These are phyloP conservation scores for Syzygium grande DNA, from an alignment of 345 rosid genomes.

Conservation along the genomic window DNA sequence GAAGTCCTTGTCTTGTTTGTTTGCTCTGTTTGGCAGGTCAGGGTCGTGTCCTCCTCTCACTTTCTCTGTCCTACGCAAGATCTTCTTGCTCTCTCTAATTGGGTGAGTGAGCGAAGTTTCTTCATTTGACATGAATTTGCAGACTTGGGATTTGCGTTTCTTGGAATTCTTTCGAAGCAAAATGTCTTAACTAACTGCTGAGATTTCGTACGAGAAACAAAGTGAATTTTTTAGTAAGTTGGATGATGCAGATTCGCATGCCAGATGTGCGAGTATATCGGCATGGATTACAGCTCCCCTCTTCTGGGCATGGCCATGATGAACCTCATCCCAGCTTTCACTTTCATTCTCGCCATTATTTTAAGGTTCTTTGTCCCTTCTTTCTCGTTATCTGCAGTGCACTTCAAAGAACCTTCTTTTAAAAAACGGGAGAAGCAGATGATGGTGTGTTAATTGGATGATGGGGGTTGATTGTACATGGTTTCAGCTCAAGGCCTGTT, in stretches of 20 bases:
- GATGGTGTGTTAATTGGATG: not conserved
- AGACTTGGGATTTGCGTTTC: constrained; percentile 8
- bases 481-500: constrained; percentile 21
- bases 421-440: not conserved
- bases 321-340: constrained; percentile 19
- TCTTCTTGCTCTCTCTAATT: constrained; percentile 19
- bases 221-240: not conserved
- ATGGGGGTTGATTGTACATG: not conserved
- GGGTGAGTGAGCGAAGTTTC: not conserved
- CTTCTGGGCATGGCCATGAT: constrained; percentile 11
- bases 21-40: not conserved
- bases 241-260: not conserved
- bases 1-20: not conserved
- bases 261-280: not conserved
- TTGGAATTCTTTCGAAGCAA: not conserved
- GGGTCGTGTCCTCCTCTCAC: constrained; percentile 14
- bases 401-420: not conserved
- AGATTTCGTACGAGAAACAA: not conserved
- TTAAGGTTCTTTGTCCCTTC: constrained; percentile 13
- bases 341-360: constrained; percentile 13
- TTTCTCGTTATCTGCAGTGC: not conserved
- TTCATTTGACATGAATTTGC: not conserved
- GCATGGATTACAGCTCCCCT: constrained; percentile 20
- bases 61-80: constrained; percentile 6
- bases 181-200: not conserved